phyloP scores from a whole-genome alignment of 306 rosid genomes.

The Castanospermum australe region DNA sequence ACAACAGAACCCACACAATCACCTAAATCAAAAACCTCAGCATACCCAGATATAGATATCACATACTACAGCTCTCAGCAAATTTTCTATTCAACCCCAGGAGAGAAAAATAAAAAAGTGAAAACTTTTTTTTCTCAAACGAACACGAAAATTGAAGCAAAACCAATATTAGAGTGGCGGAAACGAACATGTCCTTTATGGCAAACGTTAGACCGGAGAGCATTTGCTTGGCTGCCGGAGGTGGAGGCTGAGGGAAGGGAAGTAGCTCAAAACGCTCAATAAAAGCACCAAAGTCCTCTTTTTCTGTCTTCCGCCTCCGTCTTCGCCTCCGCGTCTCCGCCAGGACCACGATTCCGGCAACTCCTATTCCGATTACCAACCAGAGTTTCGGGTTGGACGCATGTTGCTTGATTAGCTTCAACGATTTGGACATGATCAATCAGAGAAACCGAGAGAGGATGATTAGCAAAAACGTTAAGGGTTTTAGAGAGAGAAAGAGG shows the following conservation, averaged over 20 bases:
- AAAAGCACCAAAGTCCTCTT: slow-evolving; percentile 63
- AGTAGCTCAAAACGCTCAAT: slow-evolving; percentile 60
- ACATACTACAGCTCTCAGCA: neutral
- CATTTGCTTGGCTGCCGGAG: slow-evolving; percentile 55
- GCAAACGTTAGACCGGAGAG: slow-evolving; percentile 62
- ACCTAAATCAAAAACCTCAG: neutral
- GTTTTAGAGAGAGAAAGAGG: neutral
- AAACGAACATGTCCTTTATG: slow-evolving; percentile 59
- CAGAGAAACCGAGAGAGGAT: neutral
- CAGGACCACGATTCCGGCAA: slow-evolving; percentile 57
- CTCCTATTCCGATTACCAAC: slow-evolving; percentile 65
- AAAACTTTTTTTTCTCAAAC: neutral
- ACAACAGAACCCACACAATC: slow-evolving; percentile 2
- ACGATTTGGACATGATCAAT: slow-evolving; percentile 50
- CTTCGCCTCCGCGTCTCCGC: slow-evolving; percentile 56
- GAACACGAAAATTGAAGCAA: neutral
- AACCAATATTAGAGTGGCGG: too few species aligned
- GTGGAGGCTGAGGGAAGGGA: slow-evolving; percentile 73
- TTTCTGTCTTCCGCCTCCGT: slow-evolving; percentile 25
- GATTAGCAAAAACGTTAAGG: neutral
- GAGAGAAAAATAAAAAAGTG: neutral
- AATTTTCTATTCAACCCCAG: neutral
- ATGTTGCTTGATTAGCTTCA: slow-evolving; percentile 47
- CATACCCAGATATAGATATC: slow-evolving; percentile 4
- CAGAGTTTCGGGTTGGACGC: slow-evolving; percentile 68